Evolutionary conservation across 768 basidiomycete species (phyloP), one percentile per base, ranked within the genome.

Genomic region (Termitomyces sp.): DNA sequence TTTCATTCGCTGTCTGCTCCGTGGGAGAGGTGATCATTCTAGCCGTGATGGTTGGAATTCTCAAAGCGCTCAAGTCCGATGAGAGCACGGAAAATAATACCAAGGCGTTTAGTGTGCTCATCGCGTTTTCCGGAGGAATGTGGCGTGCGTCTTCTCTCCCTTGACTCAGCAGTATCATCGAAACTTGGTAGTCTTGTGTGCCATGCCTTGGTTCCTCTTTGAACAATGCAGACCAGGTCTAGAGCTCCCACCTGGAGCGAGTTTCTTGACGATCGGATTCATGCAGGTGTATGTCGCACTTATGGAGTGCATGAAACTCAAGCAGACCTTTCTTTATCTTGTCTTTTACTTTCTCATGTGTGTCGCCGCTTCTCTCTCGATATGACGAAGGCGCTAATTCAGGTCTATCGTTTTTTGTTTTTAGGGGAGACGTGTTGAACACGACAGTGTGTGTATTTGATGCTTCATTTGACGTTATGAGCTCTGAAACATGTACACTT

Each of bases 291-390:
- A 81, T 61, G 74, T 80, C 22, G 86, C 86, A 6, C 69, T 87
- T 22, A 72, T 77, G 33, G 85, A 89, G 68, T 87, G 87, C 64
- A 69, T 85, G 70, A 78, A 77, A 40, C 73, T 88, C 55, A 88
- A 86, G 63, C 87, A 90, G 62, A 89, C 86, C 0, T 89, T 88
- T 65, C 65, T 88, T 33, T 89, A 90, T 65, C 78, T 90, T 1
- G 73, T 87, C 6, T 88, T 88, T 63, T 90, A 88, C 69, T 89
- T 90, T 69, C 74, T 90, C 28, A 88, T 90, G 86, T 85, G 63
- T 55, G 84, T 73, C 2, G 13, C 49, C 28, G 35, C 50, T 22
- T 52, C 28, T 40, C 50, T 44, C 36, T 35, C 36, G 24, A 44
- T 32, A 43, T 30, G 46, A 6, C 14, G 5, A 49, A 38, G 20